A percentile compares a stretch with the other conserved stretches of the same genome.
Evolutionary conservation across 306 rosid species (phyloP).

Genomic region (Vigna hirtella): DNA sequence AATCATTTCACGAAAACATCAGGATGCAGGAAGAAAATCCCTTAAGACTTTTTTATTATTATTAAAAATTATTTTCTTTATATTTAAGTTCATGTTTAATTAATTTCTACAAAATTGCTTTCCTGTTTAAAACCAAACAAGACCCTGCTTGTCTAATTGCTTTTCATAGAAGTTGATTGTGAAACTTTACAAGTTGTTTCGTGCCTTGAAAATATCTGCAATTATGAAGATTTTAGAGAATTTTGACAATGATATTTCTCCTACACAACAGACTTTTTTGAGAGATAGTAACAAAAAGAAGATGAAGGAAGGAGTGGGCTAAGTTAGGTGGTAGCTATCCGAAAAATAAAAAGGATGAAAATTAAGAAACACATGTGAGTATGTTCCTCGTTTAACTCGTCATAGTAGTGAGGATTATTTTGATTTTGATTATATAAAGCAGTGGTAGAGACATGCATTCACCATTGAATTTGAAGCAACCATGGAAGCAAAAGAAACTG

Average conservation of each 20-base stretch:
- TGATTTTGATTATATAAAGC: background rate
- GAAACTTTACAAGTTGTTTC: background rate
- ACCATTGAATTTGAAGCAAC: background rate
- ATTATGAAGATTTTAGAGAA: background rate
- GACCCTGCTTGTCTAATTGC: too few species aligned
- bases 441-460: background rate
- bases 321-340: background rate
- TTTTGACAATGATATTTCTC: slow-evolving; percentile 6
- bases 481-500: background rate
- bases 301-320: background rate
- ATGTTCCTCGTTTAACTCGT: slow-evolving; percentile 27
- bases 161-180: too few species aligned
- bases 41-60: too few species aligned
- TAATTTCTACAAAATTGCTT: background rate
- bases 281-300: background rate
- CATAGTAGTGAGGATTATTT: background rate
- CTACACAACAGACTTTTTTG: background rate
- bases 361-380: slow-evolving; percentile 37
- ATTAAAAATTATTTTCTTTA: too few species aligned
- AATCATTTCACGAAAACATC: too few species aligned
- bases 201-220: background rate
- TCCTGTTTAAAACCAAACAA: too few species aligned
- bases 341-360: slow-evolving; percentile 16
- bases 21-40: too few species aligned
- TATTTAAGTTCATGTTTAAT: too few species aligned